Conservation (phyloP, 1,284 basidiomycete genomes). For the Irpex rosettiformis region DNA sequence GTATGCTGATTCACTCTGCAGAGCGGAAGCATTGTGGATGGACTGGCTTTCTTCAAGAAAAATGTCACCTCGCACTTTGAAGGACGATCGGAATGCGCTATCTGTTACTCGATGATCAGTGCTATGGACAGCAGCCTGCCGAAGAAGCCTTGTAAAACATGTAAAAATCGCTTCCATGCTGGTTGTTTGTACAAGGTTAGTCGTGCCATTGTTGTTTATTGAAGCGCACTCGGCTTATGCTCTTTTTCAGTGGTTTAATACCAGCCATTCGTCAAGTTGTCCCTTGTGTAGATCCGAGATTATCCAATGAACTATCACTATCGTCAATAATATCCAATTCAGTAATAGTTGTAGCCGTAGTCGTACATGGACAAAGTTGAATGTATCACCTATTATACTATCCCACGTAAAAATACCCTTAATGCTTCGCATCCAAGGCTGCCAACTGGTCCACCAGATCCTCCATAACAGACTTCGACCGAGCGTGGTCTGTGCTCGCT, state of each 20-base stretch:
- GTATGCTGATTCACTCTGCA: constrained; percentile 27
- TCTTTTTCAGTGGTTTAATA: constrained; percentile 80
- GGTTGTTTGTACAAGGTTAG: constrained; percentile 85
- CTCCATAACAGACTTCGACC: constrained; percentile 68
- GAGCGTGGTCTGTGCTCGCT: constrained; percentile 14
- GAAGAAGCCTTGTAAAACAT: constrained; percentile 90
- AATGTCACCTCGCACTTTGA: constrained; percentile 92
- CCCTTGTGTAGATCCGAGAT: constrained; percentile 89
- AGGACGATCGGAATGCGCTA: constrained; percentile 91
- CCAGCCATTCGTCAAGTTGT: constrained; percentile 85
- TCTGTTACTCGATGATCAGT: constrained; percentile 96
- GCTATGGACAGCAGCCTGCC: constrained; percentile 89
- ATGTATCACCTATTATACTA: not conserved
- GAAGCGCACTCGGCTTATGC: not conserved
- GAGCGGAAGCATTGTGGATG: constrained; percentile 93
- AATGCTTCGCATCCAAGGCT: constrained; percentile 43
- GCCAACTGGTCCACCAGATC: constrained; percentile 77
- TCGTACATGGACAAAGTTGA: not conserved
- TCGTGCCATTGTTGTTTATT: not conserved
- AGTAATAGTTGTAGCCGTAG: not conserved
- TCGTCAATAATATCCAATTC: not conserved
- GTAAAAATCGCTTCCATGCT: constrained; percentile 95
- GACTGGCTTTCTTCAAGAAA: constrained; percentile 90
- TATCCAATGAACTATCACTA: constrained; percentile 26
- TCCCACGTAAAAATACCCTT: not conserved